Base-by-base conservation (phyloP, 768 basidiomycete genomes). In the Termitomyces sp. region DNA sequence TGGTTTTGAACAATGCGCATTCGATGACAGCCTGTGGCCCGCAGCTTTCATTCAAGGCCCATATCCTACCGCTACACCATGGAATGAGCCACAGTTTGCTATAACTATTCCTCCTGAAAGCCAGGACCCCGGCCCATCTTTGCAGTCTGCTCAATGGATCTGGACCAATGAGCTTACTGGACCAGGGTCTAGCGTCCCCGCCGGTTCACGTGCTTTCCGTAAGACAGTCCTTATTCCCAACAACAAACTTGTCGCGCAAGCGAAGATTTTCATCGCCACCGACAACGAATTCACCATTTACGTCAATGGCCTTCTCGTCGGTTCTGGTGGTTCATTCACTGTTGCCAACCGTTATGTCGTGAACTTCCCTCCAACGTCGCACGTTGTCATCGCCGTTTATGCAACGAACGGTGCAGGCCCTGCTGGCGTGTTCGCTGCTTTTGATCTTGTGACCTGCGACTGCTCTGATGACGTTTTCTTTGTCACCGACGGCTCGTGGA, bases 1-100 rank as follows among this genome's bases (percentile, higher is more conserved):
- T 7, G 71, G 69, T 5, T 75, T 72, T 59, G 61, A 72, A 51
- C 60, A 67, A 18, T 64, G 67, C 6, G 68, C 61, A 1, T 72
- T 67, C 39, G 69, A 75, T 48, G 73, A 72, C 57, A 67, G 62
- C 47, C 55, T 53, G 8, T 74, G 73, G 74, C 54, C 57, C 7
- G 57, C 68, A 39, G 72, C 71, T 6, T 67, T 68, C 51, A 63
- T 63, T 9, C 55, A 69, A 58, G 70, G 66, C 2, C 15, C 49
- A 4, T 64, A 61, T 47, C 60, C 59, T 7, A 61, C 55, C 5
- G 60, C 63, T 34, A 62, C 39, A 7, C 61, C 61, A 1, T 59
- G 61, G 61, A 59, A 47, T 34, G 4, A 16, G 20, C 44, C 60
- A 42, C n/a, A 60, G 12, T 52, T 61, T 24, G 13, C 59, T 18